These are phyloP conservation scores for Ustilago bromivora DNA, from an alignment of 1,284 basidiomycete species.

Conservation along the genomic window DNA sequence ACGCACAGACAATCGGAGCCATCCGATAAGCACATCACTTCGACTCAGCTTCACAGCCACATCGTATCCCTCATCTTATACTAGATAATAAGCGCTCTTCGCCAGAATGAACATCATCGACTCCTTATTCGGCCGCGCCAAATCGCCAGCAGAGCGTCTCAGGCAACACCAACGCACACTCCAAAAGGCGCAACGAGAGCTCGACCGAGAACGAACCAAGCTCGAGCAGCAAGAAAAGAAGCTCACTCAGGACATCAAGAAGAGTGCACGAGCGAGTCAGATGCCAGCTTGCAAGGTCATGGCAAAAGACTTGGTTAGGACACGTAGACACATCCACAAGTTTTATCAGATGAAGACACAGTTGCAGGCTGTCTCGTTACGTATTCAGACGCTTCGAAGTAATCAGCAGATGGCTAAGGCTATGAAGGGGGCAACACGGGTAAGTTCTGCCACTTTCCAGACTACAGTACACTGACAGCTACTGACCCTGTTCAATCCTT, in stretches of 20 bases:
- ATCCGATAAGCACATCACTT: neutral
- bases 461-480: neutral
- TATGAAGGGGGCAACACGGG: constrained; percentile 94
- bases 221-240: constrained; percentile 83
- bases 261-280: constrained; percentile 93
- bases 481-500: neutral
- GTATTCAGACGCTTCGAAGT: constrained; percentile 94
- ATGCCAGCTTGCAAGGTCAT: constrained; percentile 91
- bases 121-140: constrained; percentile 81
- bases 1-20: neutral
- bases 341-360: constrained; percentile 99
- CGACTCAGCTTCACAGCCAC: neutral
- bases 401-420: constrained; percentile 99
- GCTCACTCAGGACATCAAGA: constrained; percentile 86
- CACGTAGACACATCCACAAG: constrained; percentile 93
- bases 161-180: constrained; percentile 95
- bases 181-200: constrained; percentile 94
- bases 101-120: constrained; percentile 57
- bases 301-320: constrained; percentile 97
- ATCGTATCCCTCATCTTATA: too few species aligned
- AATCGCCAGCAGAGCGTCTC: constrained; percentile 94
- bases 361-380: constrained; percentile 91
- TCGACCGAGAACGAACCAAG: constrained; percentile 93
- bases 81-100: too few species aligned
- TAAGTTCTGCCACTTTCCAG: constrained; percentile 71